Evolutionary conservation across 78 protist species (phyloP), one percentile per base, ranked within the genome.

Genomic region (Dictyostelium purpureum): DNA sequence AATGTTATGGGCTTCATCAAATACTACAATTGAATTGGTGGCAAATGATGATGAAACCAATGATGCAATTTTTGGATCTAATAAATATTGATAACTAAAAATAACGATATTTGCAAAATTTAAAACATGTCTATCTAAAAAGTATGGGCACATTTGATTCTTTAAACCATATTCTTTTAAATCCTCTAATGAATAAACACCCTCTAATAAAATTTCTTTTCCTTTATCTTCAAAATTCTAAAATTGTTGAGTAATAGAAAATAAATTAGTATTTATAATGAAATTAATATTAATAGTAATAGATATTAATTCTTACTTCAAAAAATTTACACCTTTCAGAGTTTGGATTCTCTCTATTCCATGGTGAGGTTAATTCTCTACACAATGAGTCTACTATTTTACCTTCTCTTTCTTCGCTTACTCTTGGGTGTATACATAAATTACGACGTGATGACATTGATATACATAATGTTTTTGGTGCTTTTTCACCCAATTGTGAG

Each of bases 1-100:
- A 66, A 99, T 96, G 96, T 99, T 99, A 94, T 99, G 99, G 0
- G 99, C 99, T 90, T 98, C 99, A 74, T 99, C 99, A 47, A 98
- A 98, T 10, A 98, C 97, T 11, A 98, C 97, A 35, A 99, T 94
- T 21, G 95, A 83, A 45, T 97, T 95, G 35, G 47, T 65, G 1
- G 79, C 59, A n/a, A 98, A 47, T 14, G 90, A 85, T 19, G 52
- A 40, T 0, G 98, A 47, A 28, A 98, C 87, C 3, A 81, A 33
- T 4, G 77, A 67, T 9, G 98, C 40, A 63, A 99, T 98, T 79
- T 96, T 97, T 3, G 99, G 99, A 78, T 99, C 99, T 37, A 99
- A 43, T 47, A 98, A 26, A 93, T 99, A 99, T 57, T 87, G 95
- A 82, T 98, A 99, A 38, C 94, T 79, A 75, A 89, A 94, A n/a